These are phyloP conservation scores for Fusarium avenaceum DNA, from an alignment of 2,329 filamentous ascomycete genomes.

Conservation along the genomic window DNA sequence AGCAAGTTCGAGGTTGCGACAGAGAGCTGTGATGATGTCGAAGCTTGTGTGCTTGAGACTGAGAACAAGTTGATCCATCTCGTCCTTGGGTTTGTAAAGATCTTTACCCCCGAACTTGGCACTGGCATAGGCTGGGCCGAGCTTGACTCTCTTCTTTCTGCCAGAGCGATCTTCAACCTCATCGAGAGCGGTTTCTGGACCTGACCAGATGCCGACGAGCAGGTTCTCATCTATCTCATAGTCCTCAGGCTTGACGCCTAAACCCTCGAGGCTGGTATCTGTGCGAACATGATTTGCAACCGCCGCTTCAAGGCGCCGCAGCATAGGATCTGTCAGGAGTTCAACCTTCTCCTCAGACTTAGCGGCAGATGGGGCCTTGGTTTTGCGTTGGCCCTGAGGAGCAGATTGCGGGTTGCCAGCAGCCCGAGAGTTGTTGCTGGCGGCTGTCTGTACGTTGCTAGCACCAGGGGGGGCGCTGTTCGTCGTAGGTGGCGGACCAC, in stretches of 20 bases:
- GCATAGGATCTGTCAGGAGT: constrained; percentile 19
- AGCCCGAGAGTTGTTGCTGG: background rate
- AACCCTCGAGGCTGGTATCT: constrained; percentile 18
- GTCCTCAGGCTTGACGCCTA: constrained; percentile 16
- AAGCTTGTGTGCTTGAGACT: constrained; percentile 48
- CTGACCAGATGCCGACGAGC: constrained; percentile 6
- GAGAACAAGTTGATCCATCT: constrained; percentile 37
- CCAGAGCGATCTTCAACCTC: constrained; percentile 25
- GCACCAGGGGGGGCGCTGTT: background rate
- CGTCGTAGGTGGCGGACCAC: background rate
- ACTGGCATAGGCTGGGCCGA: constrained; percentile 47
- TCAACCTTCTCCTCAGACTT: background rate
- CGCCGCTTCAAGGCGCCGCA: constrained; percentile 26
- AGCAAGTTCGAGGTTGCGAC: constrained; percentile 64
- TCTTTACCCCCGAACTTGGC: constrained; percentile 50
- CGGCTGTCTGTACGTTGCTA: background rate
- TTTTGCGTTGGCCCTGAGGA: background rate
- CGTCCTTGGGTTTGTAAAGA: constrained; percentile 46
- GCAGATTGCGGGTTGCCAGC: background rate
- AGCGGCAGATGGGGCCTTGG: background rate
- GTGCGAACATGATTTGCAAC: constrained; percentile 26
- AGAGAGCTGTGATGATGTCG: constrained; percentile 61
- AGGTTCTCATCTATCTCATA: constrained; percentile 11
- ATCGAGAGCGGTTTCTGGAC: constrained; percentile 20
- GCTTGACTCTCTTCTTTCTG: constrained; percentile 48